Evolutionary conservation across 768 basidiomycete genomes (phyloP).

Genomic region (Lactifluus subvellereus): DNA sequence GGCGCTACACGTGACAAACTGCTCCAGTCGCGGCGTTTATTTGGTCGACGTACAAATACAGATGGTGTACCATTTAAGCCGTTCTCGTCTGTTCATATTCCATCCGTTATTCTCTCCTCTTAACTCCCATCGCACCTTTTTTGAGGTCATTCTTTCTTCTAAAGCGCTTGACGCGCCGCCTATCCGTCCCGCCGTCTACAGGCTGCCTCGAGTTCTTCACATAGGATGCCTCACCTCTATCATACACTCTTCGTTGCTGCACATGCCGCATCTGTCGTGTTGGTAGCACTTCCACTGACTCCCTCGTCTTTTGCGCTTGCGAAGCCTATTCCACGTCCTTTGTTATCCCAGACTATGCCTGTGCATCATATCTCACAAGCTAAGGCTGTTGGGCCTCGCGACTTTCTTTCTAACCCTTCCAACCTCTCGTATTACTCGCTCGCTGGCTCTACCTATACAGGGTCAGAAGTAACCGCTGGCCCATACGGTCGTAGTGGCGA

Average conservation of each 20-base stretch:
- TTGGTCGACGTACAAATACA: slow-evolving; percentile 20
- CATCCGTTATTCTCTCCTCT: slow-evolving; percentile 9
- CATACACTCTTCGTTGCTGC: slow-evolving; percentile 38
- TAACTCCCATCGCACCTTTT: not conserved
- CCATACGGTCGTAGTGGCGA: slow-evolving; percentile 15
- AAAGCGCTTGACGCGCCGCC: slow-evolving; percentile 22
- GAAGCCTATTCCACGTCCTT: slow-evolving; percentile 26
- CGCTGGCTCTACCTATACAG: not conserved
- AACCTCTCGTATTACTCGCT: slow-evolving; percentile 1
- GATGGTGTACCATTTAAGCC: slow-evolving; percentile 3
- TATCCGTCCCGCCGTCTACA: slow-evolving; percentile 30
- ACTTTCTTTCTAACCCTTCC: not conserved
- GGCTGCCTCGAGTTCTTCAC: not conserved
- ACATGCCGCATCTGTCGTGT: slow-evolving; percentile 37
- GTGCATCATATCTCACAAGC: slow-evolving; percentile 20
- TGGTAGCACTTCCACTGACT: slow-evolving; percentile 31
- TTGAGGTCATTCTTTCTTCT: not conserved
- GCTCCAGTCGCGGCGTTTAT: slow-evolving; percentile 10
- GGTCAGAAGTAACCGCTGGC: not conserved
- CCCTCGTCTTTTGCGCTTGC: slow-evolving; percentile 27
- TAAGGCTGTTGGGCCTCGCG: not conserved
- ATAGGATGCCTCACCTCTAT: slow-evolving; percentile 33
- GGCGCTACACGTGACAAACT: slow-evolving; percentile 12
- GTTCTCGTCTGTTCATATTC: slow-evolving; percentile 9
- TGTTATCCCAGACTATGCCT: slow-evolving; percentile 22